These are phyloP conservation scores for Alternaria gansuensis DNA, from an alignment of 2,329 filamentous ascomycete genomes.

Conservation along the genomic window DNA sequence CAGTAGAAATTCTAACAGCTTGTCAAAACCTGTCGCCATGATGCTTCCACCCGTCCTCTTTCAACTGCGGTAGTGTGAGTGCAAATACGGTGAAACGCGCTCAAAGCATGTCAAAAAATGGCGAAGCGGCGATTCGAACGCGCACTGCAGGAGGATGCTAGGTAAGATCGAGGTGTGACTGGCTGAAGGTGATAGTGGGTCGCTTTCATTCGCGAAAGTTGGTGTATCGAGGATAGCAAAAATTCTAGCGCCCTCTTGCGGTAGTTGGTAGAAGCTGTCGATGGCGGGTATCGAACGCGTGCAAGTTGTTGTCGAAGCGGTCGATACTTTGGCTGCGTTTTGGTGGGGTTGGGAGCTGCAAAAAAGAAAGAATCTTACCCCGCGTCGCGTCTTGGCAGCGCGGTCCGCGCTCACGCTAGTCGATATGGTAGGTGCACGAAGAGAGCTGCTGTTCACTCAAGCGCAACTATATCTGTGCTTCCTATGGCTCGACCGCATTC, in stretches of 20 bases:
- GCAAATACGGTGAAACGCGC: slow-evolving; percentile 17
- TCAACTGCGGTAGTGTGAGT: slow-evolving; percentile 22
- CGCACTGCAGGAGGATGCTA: slow-evolving; percentile 17
- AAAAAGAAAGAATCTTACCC: slow-evolving; percentile 15
- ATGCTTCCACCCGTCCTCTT: slow-evolving; percentile 29
- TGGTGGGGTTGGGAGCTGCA: slow-evolving; percentile 24
- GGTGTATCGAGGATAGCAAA: slow-evolving; percentile 4
- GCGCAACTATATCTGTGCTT: background rate
- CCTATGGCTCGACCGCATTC: background rate
- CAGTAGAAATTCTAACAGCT: slow-evolving; percentile 66
- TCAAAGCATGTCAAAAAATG: slow-evolving; percentile 27
- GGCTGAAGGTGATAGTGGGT: slow-evolving; percentile 12
- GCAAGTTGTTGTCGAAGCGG: slow-evolving; percentile 21
- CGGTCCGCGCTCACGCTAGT: slow-evolving; percentile 15
- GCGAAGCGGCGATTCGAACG: slow-evolving; percentile 36
- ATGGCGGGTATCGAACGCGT: slow-evolving; percentile 22
- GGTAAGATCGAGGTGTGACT: slow-evolving; percentile 16
- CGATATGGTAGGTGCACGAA: slow-evolving; percentile 1
- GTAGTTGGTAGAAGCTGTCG: slow-evolving; percentile 3
- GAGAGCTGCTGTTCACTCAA: background rate
- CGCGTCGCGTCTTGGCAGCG: slow-evolving; percentile 15
- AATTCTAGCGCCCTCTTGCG: background rate
- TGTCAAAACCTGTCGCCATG: slow-evolving; percentile 60
- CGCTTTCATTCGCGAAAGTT: background rate
- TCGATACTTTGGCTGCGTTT: slow-evolving; percentile 24